These are phyloP conservation scores for Didymella lethalis DNA, from an alignment of 2,329 filamentous ascomycete genomes.

Conservation along the genomic window DNA sequence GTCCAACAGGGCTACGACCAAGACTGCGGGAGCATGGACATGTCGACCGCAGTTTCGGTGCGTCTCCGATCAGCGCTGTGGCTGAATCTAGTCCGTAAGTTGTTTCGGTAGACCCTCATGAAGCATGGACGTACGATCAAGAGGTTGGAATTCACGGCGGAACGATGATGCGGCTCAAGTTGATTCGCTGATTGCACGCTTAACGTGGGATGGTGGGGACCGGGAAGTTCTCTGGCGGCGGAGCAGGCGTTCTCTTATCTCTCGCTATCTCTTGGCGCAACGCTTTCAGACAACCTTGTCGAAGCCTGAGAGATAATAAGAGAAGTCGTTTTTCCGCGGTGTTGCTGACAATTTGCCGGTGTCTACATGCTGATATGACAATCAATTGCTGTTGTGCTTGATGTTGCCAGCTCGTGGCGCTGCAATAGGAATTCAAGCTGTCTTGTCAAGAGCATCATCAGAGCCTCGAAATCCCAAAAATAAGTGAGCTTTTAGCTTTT, in stretches of 20 bases:
- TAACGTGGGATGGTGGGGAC: conserved; percentile 45
- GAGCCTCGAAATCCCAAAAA: background rate
- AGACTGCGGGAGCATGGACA: conserved; percentile 30
- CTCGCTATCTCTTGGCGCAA: conserved; percentile 33
- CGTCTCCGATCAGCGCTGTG: conserved; percentile 31
- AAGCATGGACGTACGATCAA: conserved; percentile 18
- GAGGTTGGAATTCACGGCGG: conserved; percentile 18
- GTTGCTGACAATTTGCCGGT: conserved; percentile 33
- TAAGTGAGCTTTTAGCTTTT: background rate
- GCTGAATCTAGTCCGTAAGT: conserved; percentile 22
- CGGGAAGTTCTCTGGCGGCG: conserved; percentile 30
- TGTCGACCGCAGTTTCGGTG: conserved; percentile 20
- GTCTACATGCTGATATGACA: conserved; percentile 24
- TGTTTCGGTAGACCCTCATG: conserved; percentile 11
- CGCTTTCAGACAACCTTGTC: conserved; percentile 38
- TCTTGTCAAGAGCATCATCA: background rate
- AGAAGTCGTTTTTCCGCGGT: conserved; percentile 46
- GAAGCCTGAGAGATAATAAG: conserved; percentile 38
- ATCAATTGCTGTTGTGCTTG: conserved; percentile 12
- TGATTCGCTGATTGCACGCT: conserved; percentile 27
- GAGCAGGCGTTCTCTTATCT: conserved; percentile 48
- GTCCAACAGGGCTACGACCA: conserved; percentile 20
- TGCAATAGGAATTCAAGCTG: background rate
- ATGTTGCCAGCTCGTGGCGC: background rate
- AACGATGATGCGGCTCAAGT: conserved; percentile 28